Evolutionary conservation across 2,329 filamentous ascomycete species (phyloP), one percentile per base, ranked within the genome.

Genomic region (Penicillium verrucosum): DNA sequence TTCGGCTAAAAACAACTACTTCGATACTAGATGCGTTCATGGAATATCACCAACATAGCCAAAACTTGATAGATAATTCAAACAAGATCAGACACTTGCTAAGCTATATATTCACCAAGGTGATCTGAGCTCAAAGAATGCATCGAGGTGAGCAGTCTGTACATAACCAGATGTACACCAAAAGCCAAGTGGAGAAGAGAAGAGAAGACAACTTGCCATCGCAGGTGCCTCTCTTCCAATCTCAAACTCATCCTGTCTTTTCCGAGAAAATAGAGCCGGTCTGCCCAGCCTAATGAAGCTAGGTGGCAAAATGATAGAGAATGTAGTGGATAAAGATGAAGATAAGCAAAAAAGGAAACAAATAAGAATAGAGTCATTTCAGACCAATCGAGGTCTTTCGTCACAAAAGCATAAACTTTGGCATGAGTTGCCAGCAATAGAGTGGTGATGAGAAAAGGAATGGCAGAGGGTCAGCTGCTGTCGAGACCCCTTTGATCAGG

Each of bases 111-210:
- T 60, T 63, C 44, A 56, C 55, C 62, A 51, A 25, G 36, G 51
- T 34, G 49, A 54, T 48, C 23, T 36, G 52, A 44, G 27, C 51
- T 34, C 43, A 54, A 43, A 30, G 32, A 44, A 29, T 36, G 38
- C 38, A 52, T 14, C 36, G 37, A 51, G 56, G 21, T 51, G 48
- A 58, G 18, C 58, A 56, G 48, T 16, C 30, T 56, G 64, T 62
- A 62, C 64, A 66, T 66, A 51, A 61, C 64, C 64, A 56, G 64
- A 65, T 66, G 64, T 57, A 63, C 64, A 57, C 37, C 54, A 58
- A 53, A 54, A 57, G 45, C 60, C 56, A 54, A 47, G 57, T 52
- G 12, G 43, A 51, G 48, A 54, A 46, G 54, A 30, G 6, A 44
- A 56, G 46, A 43, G 40, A 52, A 27, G 36, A 48, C 41, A 55